Conservation (phyloP, 805 yeast species). For the Isabelozyma rhagii region DNA sequence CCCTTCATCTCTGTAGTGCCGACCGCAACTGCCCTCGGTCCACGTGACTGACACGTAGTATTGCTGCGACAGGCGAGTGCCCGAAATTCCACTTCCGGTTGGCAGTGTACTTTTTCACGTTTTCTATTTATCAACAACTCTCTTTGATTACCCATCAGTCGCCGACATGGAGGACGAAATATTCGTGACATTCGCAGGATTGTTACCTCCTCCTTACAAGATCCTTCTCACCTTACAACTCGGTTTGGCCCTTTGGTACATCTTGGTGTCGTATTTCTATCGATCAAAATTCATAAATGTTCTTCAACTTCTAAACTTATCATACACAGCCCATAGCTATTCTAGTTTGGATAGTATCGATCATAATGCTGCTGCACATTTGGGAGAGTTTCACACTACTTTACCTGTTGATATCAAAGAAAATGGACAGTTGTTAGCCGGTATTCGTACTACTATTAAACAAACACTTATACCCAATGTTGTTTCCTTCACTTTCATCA, state of each 20-base stretch:
- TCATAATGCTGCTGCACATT: constrained; percentile 8
- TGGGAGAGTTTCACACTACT: constrained; percentile 33
- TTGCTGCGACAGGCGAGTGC: background rate
- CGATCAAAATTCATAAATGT: constrained; percentile 42
- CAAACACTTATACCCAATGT: constrained; percentile 20
- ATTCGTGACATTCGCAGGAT: constrained; percentile 18
- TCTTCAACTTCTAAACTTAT: constrained; percentile 38
- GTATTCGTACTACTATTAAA: constrained; percentile 31
- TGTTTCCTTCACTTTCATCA: constrained; percentile 20
- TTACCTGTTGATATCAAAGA: constrained; percentile 28
- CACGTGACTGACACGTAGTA: background rate
- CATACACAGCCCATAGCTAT: constrained; percentile 38
- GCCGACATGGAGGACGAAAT: constrained; percentile 6
- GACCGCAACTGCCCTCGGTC: background rate
- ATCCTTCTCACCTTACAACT: constrained; percentile 46
- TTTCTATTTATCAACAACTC: background rate
- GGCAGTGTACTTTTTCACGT: too few species aligned
- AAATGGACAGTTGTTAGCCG: constrained; percentile 26
- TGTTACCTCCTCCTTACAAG: constrained; percentile 41
- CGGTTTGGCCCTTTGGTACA: constrained; percentile 55
- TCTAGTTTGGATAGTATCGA: constrained; percentile 15
- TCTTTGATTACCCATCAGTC: too few species aligned
- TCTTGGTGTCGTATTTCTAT: constrained; percentile 39
- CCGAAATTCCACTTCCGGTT: background rate
- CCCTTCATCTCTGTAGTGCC: background rate